phyloP scores from a whole-genome alignment of 1,139 yeast species.

The Lodderomyces margitis region DNA sequence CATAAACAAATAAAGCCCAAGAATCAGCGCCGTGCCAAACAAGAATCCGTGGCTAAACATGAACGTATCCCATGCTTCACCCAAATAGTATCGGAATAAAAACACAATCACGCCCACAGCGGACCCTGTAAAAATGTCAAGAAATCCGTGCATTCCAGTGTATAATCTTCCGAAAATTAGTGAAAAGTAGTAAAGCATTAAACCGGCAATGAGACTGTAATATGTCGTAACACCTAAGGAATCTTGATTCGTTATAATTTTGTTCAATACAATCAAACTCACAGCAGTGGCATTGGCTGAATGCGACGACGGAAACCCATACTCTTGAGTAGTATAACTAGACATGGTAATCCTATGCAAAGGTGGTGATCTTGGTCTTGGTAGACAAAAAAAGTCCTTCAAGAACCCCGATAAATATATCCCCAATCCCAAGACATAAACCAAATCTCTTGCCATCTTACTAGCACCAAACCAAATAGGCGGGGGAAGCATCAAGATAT shows the following conservation, averaged over 20 bases:
- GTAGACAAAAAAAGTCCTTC: conserved; percentile 85
- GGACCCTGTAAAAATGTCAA: conserved; percentile 70
- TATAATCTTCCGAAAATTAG: conserved; percentile 80
- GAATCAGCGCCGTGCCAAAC: conserved; percentile 25
- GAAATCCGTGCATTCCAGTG: conserved; percentile 97
- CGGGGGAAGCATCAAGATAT: conserved; percentile 82
- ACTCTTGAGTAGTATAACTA: conserved; percentile 85
- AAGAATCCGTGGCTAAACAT: conserved; percentile 35
- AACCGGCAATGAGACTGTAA: conserved; percentile 15
- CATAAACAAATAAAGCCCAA: conserved; percentile 45
- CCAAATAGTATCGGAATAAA: conserved; percentile 36
- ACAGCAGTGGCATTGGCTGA: conserved; percentile 90
- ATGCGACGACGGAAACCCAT: conserved; percentile 94
- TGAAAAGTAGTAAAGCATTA: conserved; percentile 56
- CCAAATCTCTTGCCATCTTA: conserved; percentile 62
- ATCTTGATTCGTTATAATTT: conserved; percentile 15
- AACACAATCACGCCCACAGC: conserved; percentile 56
- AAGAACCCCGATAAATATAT: conserved; percentile 74
- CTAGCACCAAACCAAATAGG: conserved; percentile 82
- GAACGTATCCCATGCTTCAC: conserved; percentile 40
- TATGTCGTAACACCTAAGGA: conserved; percentile 9
- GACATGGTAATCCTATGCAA: conserved; percentile 85
- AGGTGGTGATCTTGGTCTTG: conserved; percentile 93
- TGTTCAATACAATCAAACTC: conserved; percentile 46
- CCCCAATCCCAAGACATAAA: conserved; percentile 79